Evolutionary conservation across 2,329 filamentous ascomycete species (phyloP), one percentile per base, ranked within the genome.

Genomic region (Chaetomium strumarium): DNA sequence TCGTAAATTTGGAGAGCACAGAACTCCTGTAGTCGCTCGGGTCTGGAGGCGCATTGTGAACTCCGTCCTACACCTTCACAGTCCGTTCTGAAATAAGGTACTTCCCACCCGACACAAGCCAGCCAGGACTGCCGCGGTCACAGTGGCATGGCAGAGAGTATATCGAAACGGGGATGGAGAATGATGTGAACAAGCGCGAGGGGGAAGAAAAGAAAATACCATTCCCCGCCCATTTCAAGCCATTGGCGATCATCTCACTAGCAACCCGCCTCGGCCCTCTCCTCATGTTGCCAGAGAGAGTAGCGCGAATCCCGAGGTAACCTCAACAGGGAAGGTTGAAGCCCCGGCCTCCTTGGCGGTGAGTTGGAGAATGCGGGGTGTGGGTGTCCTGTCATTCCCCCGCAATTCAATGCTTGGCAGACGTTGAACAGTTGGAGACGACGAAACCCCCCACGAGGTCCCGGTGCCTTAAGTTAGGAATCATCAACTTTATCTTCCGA

Each of bases 351-450:
- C 19, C 47, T 49, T 49, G 47, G 52, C 46, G 46, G 13, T n/a
- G n/a, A n/a, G n/a, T 46, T 50, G 46, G 47, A 41, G 51, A 46
- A 50, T 54, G 52, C 52, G 52, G 52, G 52, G 52, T 50, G 39
- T 10, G 16, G 24, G 10, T 20, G 13, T n/a, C 11, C 14, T 8
- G 11, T 10, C 12, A 12, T 17, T 46, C 34, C 51, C 51, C 51
- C 51, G 42, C 51, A 48, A 19, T 19, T 12, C 6, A 12, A 20
- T 8, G 50, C 45, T 43, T 47, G 45, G 50, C 39, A 31, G 43
- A 41, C 31, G 33, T 31, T 42, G n/a, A 14, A 17, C 8, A 17
- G 30, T 36, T 46, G 49, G 49, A 30, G 36, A 6, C 10, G 13
- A 5, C 33, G 33, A 10, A 4, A 24, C 4, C 24, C 24, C 24